Conservation (phyloP, 1,284 basidiomycete species). For the Tylopilus sp. region DNA sequence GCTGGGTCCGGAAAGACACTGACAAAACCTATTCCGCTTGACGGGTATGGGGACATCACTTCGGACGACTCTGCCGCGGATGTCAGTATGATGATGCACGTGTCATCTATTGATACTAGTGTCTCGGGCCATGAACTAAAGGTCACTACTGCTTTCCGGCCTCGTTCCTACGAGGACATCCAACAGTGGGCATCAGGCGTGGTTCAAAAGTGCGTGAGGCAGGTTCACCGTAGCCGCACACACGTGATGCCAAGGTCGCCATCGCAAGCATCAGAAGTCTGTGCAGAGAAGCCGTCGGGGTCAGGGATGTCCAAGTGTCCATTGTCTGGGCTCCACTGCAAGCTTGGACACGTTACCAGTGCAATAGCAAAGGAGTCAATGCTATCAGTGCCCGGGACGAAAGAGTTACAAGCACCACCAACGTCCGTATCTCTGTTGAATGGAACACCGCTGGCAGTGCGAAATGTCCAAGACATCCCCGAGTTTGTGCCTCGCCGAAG, state of each 20-base stretch:
- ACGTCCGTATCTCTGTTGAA: not conserved
- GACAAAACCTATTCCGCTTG: not conserved
- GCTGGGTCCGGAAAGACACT: not conserved
- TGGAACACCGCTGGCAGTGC: constrained; percentile 13
- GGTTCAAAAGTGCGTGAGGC: constrained; percentile 37
- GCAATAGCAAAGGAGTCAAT: not conserved
- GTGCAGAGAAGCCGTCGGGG: constrained; percentile 40
- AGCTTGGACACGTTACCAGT: constrained; percentile 10
- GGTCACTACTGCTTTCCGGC: constrained; percentile 14
- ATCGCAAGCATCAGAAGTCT: constrained; percentile 40
- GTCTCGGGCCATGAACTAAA: constrained; percentile 17
- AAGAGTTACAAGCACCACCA: not conserved
- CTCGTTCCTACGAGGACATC: constrained; percentile 38
- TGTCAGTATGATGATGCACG: constrained; percentile 37
- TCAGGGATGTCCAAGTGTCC: constrained; percentile 50
- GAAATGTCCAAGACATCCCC: constrained; percentile 32
- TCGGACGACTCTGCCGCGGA: constrained; percentile 33
- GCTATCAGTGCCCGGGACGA: not conserved
- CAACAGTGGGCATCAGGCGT: constrained; percentile 38
- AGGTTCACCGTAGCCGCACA: constrained; percentile 26
- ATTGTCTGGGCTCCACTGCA: constrained; percentile 50
- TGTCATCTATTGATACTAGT: constrained; percentile 24
- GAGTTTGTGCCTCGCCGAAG: constrained; percentile 43
- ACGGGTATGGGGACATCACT: constrained; percentile 15
- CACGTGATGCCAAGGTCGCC: constrained; percentile 31